Evolutionary conservation across 805 yeast genomes (phyloP), one percentile per base, ranked within the genome.

Genomic region (Yarrowia sp.): DNA sequence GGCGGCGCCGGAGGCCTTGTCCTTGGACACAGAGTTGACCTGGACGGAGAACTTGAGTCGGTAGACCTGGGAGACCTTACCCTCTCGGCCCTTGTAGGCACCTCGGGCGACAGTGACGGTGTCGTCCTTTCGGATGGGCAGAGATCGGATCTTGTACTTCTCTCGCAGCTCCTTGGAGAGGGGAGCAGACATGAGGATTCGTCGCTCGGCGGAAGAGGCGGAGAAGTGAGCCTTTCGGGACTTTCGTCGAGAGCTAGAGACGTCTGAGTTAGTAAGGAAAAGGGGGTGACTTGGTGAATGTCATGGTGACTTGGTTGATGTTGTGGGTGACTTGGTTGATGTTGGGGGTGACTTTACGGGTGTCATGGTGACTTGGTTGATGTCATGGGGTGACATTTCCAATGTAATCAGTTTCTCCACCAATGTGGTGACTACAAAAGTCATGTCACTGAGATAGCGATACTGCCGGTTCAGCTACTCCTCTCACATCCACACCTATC

Each of bases 211-310:
- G 76, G 99, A 94, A 80, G 98, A 96, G 78, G 99, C 96, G 80
- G 86, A 86, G 94, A 95, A 95, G 90, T 95, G 91, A 84, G 98
- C 98, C 91, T 95, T 95, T 91, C 99, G 93, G 84, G 98, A 87
- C 90, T 95, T 95, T 84, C 97, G 90, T 88, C 99, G 95, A 82
- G 97, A 93, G 83, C 97, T 89, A 80, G 99, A 92, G 84, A 95
- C 98, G 97, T 95, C 97, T 90, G 73, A 52, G 53, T 48, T 49
- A 56, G 46, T 36, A 12, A 2, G 16, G 43, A 9, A 10, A 11
- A 9, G 46, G 32, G 16, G 32, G 15, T 26, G 19, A 19, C 19
- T 19, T 19, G 19, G 19, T 19, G 19, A 19, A 19, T 26, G 32
- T 26, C 32, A 2, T 26, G 32, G 7, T 5, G 32, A 26, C 32